phyloP scores from a whole-genome alignment of 1,284 basidiomycete species.

The Crucibulum cyathiforme region DNA sequence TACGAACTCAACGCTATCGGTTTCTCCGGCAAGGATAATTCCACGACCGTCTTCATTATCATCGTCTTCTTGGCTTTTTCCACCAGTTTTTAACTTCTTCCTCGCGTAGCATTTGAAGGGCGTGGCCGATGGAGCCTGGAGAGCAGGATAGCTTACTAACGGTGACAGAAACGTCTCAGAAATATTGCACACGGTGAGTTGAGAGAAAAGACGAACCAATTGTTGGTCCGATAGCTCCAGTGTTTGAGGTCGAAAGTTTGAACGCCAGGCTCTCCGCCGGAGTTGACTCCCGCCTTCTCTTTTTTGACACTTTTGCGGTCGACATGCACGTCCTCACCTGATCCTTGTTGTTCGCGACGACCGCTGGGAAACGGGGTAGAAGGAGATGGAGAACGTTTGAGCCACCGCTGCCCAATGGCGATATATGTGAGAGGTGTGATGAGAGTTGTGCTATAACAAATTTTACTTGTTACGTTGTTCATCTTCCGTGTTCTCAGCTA shows the following conservation, averaged over 20 bases:
- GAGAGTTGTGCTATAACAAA: neutral
- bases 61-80: slow-evolving; percentile 27
- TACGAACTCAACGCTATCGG: slow-evolving; percentile 57
- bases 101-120: slow-evolving; percentile 70
- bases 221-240: slow-evolving; percentile 67
- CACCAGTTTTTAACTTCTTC: slow-evolving; percentile 43
- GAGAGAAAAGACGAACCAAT: slow-evolving; percentile 60
- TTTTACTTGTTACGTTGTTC: slow-evolving; percentile 12
- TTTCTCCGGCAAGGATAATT: slow-evolving; percentile 53
- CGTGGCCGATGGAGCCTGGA: slow-evolving; percentile 65
- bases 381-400: neutral
- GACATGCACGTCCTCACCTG: slow-evolving; percentile 19
- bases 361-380: slow-evolving; percentile 2
- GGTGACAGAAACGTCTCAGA: slow-evolving; percentile 10
- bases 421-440: slow-evolving; percentile 1
- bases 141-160: slow-evolving; percentile 77
- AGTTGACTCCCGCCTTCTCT: slow-evolving; percentile 62
- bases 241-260: slow-evolving; percentile 47
- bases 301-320: slow-evolving; percentile 49
- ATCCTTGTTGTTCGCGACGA: neutral
- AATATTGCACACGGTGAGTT: slow-evolving; percentile 11
- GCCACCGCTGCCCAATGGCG: slow-evolving; percentile 1
- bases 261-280: slow-evolving; percentile 48
- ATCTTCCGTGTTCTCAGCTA: slow-evolving; percentile 19
- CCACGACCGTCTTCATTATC: slow-evolving; percentile 38